phyloP scores from a whole-genome alignment of 73 alveolate species.

The Blepharisma japonicum region DNA sequence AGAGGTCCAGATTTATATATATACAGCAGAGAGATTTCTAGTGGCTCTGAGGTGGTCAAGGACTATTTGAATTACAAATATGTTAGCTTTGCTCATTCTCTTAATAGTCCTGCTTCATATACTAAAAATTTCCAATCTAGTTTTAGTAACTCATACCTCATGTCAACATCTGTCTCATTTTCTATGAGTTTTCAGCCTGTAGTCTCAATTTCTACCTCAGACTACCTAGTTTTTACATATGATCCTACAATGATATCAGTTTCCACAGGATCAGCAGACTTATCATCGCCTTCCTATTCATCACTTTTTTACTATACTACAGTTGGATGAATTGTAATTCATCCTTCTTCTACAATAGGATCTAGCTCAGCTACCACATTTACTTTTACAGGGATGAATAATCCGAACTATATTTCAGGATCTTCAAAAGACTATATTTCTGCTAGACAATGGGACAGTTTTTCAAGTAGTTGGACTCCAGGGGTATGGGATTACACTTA shows the following conservation, averaged over 20 bases:
- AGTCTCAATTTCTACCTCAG: background rate
- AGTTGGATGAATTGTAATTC: slow-evolving; percentile 7
- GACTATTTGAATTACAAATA: background rate
- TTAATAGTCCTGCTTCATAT: background rate
- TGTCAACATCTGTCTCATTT: background rate
- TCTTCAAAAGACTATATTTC: background rate
- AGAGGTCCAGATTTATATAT: slow-evolving; percentile 20
- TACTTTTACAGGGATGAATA: background rate
- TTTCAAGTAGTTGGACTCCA: background rate
- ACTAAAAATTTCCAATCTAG: background rate
- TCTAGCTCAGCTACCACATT: background rate
- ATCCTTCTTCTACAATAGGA: background rate
- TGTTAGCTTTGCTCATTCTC: background rate
- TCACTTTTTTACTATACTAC: background rate
- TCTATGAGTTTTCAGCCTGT: background rate
- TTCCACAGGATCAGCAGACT: background rate
- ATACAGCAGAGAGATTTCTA: background rate
- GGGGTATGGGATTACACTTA: background rate
- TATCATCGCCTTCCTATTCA: background rate
- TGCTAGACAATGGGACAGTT: background rate
- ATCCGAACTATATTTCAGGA: background rate
- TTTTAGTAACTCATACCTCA: background rate
- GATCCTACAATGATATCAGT: background rate
- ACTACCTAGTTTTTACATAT: background rate
- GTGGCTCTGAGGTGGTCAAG: background rate